Percentiles rank a stretch among this genome's conserved stretches.
Conservation (phyloP, 169 alveolate genomes). For the Perkinsus olseni region DNA sequence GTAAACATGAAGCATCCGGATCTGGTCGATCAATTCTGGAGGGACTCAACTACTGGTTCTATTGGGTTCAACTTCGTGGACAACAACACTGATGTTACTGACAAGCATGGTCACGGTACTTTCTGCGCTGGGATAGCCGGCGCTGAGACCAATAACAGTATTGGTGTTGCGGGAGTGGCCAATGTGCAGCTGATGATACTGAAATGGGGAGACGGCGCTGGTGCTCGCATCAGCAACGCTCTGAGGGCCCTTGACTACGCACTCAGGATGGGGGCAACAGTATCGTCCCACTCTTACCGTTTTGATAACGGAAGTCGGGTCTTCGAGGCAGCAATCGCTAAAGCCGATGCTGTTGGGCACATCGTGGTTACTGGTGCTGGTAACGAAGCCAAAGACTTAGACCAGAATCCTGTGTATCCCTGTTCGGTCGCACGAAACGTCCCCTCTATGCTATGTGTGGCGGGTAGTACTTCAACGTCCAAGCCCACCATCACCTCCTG, state of each 20-base stretch:
- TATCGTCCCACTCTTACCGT: slow-evolving; percentile 16
- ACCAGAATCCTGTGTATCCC: slow-evolving; percentile 26
- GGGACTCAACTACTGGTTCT: slow-evolving; percentile 22
- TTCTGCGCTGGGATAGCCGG: slow-evolving; percentile 42
- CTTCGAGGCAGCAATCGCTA: slow-evolving; percentile 21
- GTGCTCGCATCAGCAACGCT: slow-evolving; percentile 23
- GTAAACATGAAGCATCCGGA: slow-evolving; percentile 36
- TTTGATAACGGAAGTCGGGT: slow-evolving; percentile 22
- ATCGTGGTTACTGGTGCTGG: slow-evolving; percentile 35
- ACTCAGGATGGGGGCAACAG: slow-evolving; percentile 26
- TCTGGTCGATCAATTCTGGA: slow-evolving; percentile 33
- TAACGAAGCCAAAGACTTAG: slow-evolving; percentile 18
- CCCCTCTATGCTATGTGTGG: slow-evolving; percentile 28
- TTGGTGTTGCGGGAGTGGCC: slow-evolving; percentile 23
- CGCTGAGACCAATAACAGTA: slow-evolving; percentile 28
- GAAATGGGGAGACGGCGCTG: slow-evolving; percentile 19
- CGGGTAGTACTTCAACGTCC: slow-evolving; percentile 3
- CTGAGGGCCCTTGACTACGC: slow-evolving; percentile 32
- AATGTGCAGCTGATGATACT: slow-evolving; percentile 30
- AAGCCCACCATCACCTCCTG: slow-evolving; percentile 1
- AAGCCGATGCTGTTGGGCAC: slow-evolving; percentile 24
- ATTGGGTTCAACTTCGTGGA: slow-evolving; percentile 33
- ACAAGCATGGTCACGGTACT: slow-evolving; percentile 39
- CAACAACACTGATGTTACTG: slow-evolving; percentile 26
- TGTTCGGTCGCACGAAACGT: slow-evolving; percentile 13